A percentile compares a stretch with the other conserved stretches of the same genome.
phyloP scores from a whole-genome alignment of 1,284 basidiomycete species.

The Volvariella surrecta region DNA sequence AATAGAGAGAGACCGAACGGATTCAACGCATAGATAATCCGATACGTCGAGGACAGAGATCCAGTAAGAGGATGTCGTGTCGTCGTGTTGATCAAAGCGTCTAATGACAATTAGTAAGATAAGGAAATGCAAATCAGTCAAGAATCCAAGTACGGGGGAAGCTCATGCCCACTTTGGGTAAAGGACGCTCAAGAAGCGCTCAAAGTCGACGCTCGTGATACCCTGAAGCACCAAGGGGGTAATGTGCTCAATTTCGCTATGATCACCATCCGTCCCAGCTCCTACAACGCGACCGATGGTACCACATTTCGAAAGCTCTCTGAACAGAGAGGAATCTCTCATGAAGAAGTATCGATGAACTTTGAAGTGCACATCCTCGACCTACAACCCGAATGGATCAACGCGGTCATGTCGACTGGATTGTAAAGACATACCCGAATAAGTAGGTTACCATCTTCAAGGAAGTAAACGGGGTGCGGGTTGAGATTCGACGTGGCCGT shows the following conservation, averaged over 20 bases:
- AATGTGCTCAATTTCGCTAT: constrained; percentile 6
- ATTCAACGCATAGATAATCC: constrained; percentile 22
- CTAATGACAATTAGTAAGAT: constrained; percentile 12
- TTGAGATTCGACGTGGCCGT: no score
- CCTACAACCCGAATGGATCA: no score
- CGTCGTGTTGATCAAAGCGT: constrained; percentile 19
- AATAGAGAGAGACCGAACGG: constrained; percentile 25
- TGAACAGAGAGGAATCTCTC: constrained; percentile 22
- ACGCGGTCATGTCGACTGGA: no score
- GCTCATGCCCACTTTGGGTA: constrained; percentile 24
- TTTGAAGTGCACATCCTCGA: constrained; percentile 14
- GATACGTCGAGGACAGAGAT: constrained; percentile 26
- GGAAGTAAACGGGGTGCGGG: constrained; percentile 13
- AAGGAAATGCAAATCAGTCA: neutral
- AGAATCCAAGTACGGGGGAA: no score
- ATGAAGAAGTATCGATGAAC: constrained; percentile 21
- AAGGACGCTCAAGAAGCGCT: constrained; percentile 22
- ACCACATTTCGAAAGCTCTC: constrained; percentile 9
- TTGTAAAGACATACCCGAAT: constrained; percentile 12
- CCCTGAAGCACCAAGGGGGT: constrained; percentile 13
- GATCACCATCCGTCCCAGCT: neutral
- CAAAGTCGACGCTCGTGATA: constrained; percentile 18
- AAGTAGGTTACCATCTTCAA: constrained; percentile 14
- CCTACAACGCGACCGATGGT: constrained; percentile 2
- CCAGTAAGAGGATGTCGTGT: constrained; percentile 27